Evolutionary conservation across 495 filamentous ascomycete species (phyloP), one percentile per base, ranked within the genome.

Genomic region (Neurospora sp.): DNA sequence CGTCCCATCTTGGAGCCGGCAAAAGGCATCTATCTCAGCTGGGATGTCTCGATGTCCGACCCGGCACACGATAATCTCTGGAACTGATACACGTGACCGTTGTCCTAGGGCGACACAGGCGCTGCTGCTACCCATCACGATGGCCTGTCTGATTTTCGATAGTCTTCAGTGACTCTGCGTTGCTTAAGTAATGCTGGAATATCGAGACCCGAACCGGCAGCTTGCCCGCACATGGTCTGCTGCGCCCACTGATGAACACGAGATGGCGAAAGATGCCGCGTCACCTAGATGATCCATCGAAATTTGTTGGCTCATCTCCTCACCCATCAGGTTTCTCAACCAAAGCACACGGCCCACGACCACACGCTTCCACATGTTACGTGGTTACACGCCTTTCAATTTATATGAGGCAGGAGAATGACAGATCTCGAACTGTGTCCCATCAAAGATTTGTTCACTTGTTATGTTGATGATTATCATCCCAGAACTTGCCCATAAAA

Each of bases 241-340:
- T 71, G 69, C 69, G 69, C 72, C 69, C 44, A 53, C 42, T 40
- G 44, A 42, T 73, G 72, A 44, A 71, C 61, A 46, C 27, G 37
- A 48, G 48, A 35, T 39, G 31, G 22, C 39, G 7, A 71, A 68
- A 73, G 18, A 71, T 59, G 46, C 12, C 22, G 31, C 46, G 70
- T 71, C 53, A 53, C 73, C 59, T 7, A 65, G 53, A 35, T 65
- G 53, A 65, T 65, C 53, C 53, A 61, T 61, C 53, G 27, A 18
- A 61, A 27, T 22, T 61, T 61, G 27, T 61, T 61, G 53, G 53
- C 53, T 61, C 27, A 61, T 35, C 27, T 35, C 5, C 53, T 35
- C 31, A 18, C 27, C 53, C 53, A 65, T 35, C 53, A 31, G 14
- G 53, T 35, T 65, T 65, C 14, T 65, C 53, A 18, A 65, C 27